Evolutionary conservation across 1,139 yeast species (phyloP).

Genomic region (Taphrina confusa): DNA sequence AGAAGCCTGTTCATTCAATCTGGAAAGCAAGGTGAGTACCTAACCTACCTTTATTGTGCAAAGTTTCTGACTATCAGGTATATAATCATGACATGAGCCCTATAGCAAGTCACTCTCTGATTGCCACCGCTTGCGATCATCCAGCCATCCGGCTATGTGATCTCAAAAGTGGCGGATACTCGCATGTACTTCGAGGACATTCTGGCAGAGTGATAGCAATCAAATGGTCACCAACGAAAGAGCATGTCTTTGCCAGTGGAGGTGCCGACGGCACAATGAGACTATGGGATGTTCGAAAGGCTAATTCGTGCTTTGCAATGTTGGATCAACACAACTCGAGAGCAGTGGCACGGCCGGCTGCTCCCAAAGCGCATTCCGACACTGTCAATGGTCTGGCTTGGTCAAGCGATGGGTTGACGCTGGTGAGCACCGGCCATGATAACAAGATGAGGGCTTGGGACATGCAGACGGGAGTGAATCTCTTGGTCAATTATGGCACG

Average conservation of each 20-base stretch:
- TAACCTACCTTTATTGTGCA: neutral
- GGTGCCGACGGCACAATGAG: slow-evolving; percentile 65
- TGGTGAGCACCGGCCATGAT: slow-evolving; percentile 71
- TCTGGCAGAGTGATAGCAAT: slow-evolving; percentile 60
- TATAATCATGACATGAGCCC: slow-evolving; percentile 49
- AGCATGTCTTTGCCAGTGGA: slow-evolving; percentile 67
- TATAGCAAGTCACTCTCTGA: slow-evolving; percentile 54
- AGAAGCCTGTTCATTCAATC: slow-evolving; percentile 65
- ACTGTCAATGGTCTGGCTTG: slow-evolving; percentile 74
- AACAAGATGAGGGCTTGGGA: slow-evolving; percentile 79
- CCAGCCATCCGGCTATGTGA: slow-evolving; percentile 21
- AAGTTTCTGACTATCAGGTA: slow-evolving; percentile 38
- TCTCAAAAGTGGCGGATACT: slow-evolving; percentile 66
- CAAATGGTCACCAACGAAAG: slow-evolving; percentile 74
- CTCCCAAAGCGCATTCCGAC: slow-evolving; percentile 66
- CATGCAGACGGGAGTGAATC: slow-evolving; percentile 57
- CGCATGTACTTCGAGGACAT: slow-evolving; percentile 69
- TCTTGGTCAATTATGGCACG: slow-evolving; percentile 75
- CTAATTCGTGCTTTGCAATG: slow-evolving; percentile 63
- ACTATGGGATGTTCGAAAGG: slow-evolving; percentile 75
- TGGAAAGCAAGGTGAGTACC: slow-evolving; percentile 46
- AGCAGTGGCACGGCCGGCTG: slow-evolving; percentile 23
- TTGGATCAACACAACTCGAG: slow-evolving; percentile 53
- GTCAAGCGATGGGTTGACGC: slow-evolving; percentile 62
- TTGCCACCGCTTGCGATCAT: slow-evolving; percentile 50